A percentile compares a stretch with the other conserved stretches of the same genome.
These are phyloP conservation scores for Avena eriantha DNA, from an alignment of 176 grass and related monocot genomes.

Conservation along the genomic window DNA sequence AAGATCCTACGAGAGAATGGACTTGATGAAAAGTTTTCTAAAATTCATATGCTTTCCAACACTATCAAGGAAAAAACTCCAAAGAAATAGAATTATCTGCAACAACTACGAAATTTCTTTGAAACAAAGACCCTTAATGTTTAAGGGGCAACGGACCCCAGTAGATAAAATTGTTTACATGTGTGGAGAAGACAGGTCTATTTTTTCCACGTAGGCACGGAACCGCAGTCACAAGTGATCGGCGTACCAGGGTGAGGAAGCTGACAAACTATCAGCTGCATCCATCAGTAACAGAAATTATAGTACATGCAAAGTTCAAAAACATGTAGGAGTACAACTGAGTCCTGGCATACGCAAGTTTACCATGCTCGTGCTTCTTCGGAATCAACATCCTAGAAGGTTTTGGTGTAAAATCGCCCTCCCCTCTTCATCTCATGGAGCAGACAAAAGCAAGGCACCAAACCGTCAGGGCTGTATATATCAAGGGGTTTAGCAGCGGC, in stretches of 20 bases:
- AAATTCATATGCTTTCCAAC: not conserved
- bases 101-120: not conserved
- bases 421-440: no score
- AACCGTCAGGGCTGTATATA: no score
- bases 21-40: not conserved
- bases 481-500: not conserved
- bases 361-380: not conserved
- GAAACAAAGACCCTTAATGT: not conserved
- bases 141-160: not conserved
- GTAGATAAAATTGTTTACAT: not conserved
- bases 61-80: no score
- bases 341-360: not conserved
- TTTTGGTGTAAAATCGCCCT: no score
- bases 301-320: not conserved
- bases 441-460: no score
- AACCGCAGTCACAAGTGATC: not conserved
- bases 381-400: not conserved
- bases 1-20: no score
- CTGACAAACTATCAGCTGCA: not conserved
- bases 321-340: not conserved
- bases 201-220: not conserved
- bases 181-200: not conserved
- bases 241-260: not conserved
- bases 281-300: not conserved
- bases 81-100: not conserved